Percentiles rank a stretch among this genome's conserved stretches.
Conservation (phyloP, 306 rosid species). For the Cucurbita argyrosperma region DNA sequence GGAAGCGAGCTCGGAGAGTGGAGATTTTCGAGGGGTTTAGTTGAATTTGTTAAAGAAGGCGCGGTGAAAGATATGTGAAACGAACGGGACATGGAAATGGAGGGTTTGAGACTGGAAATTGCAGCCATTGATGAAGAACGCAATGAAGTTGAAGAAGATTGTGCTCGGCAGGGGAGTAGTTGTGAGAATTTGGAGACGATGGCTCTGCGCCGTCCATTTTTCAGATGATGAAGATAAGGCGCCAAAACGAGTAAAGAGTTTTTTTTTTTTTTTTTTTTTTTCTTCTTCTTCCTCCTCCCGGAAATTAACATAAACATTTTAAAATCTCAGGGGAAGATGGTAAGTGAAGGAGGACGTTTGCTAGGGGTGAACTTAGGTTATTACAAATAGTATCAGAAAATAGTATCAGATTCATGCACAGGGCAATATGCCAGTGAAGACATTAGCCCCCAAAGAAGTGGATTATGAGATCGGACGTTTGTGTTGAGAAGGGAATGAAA, state of each 20-base stretch:
- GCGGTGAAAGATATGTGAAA: constrained; percentile 5
- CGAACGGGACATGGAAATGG: constrained; percentile 14
- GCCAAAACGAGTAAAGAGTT: constrained; percentile 9
- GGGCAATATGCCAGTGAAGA: too few species aligned
- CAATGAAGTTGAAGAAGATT: not conserved
- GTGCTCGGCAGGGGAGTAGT: not conserved
- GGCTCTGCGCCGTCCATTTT: not conserved
- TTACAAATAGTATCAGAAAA: too few species aligned
- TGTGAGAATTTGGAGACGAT: not conserved
- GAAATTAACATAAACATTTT: too few species aligned
- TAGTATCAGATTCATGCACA: too few species aligned
- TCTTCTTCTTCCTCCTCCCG: too few species aligned
- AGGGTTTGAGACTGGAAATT: constrained; percentile 20
- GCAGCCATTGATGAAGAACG: constrained; percentile 22
- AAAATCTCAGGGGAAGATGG: too few species aligned
- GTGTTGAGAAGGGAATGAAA: too few species aligned
- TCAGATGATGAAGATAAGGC: constrained; percentile 21
- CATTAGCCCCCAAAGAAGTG: too few species aligned
- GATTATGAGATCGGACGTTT: too few species aligned
- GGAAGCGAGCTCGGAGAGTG: constrained; percentile 16
- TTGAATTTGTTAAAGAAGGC: constrained; percentile 10
- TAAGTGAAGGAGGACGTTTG: too few species aligned
- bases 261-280: too few species aligned
- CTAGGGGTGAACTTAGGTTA: too few species aligned
- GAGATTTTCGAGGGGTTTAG: constrained; percentile 6